Conservation (phyloP, 768 basidiomycete species). For the Naganishia friedmannii region DNA sequence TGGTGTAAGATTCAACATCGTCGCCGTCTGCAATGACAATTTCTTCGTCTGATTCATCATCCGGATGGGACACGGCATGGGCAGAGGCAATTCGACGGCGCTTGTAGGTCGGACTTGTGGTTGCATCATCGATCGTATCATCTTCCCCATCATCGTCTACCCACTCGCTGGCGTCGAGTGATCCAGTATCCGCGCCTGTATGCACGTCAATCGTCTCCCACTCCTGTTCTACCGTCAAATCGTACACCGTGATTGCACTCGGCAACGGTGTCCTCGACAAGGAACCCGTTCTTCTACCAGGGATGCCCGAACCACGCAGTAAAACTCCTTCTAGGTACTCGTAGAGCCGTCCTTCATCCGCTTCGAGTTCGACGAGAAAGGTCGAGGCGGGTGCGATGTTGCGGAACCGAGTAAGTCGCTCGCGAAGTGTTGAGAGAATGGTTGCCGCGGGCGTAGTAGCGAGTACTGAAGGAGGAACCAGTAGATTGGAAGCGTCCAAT, state of each 20-base stretch:
- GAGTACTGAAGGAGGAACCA: conserved; percentile 26
- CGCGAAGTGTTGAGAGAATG: conserved; percentile 39
- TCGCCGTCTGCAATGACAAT: conserved; percentile 15
- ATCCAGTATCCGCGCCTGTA: conserved; percentile 14
- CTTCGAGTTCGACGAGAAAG: conserved; percentile 34
- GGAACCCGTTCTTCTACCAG: neutral
- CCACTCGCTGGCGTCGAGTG: conserved; percentile 32
- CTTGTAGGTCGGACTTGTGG: neutral
- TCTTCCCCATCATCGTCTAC: conserved; percentile 32
- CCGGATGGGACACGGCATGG: neutral
- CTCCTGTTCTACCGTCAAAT: conserved; percentile 38
- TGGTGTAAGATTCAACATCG: conserved; percentile 13
- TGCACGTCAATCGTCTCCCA: conserved; percentile 40
- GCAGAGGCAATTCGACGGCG: neutral
- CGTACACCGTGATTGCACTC: conserved; percentile 43
- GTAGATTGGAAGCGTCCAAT: conserved; percentile 37
- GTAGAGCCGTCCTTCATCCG: conserved; percentile 46
- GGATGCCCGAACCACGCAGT: conserved; percentile 33
- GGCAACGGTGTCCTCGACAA: conserved; percentile 22
- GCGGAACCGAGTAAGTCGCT: conserved; percentile 42
- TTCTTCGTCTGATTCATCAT: conserved; percentile 14
- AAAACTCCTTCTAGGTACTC: conserved; percentile 49
- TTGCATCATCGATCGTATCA: conserved; percentile 7
- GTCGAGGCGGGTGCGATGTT: conserved; percentile 36
- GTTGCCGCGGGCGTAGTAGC: conserved; percentile 35